Evolutionary conservation across 1,284 basidiomycete genomes (phyloP), one percentile per base, ranked within the genome.

Genomic region (Melampsora medusae): DNA sequence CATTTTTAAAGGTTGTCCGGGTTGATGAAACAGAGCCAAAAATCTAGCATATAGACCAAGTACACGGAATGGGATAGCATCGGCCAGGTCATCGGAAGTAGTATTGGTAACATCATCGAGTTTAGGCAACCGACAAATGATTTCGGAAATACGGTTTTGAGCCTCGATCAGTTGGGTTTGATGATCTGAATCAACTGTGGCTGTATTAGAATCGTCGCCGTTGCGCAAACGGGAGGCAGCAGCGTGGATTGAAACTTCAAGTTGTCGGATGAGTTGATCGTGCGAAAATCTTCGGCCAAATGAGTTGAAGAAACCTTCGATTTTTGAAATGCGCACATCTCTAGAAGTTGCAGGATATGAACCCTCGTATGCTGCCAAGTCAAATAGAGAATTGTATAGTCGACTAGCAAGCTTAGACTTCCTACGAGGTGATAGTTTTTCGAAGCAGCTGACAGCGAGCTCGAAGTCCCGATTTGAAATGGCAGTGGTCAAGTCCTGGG

Each of bases 41-140:
- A 75, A 68, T 17, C 72, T 49, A 62, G 72, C 25, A 28, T 67
- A 75, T 19, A 75, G 56, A 12, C 65, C 65, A 6, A 75, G 56
- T n/a, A 62, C 67, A 42, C 60, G 48, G 46, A 42, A 75, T 9
- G 72, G 72, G 31, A 75, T 68, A 6, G 53, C 65, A 33, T 60
- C 2, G 16, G 72, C 72, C 28, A 75, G 19, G 33, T 75, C 62
- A 14, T 75, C 50, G 25, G 72, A 64, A n/a, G 72, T 60, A 25
- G 66, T 64, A 35, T 33, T 59, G 64, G 72, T 19, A 25, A 61
- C 66, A 25, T 75, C 50, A 49, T 61, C 10, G 12, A 68, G 35
- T 46, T 49, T 38, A 49, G 72, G 46, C 28, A 75, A 12, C 22
- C 59, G 53, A 42, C 66, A 31, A 28, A 75, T 75, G n/a, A 73